Conservation (phyloP, 179 eudicot species). For the Beta macrorhiza region DNA sequence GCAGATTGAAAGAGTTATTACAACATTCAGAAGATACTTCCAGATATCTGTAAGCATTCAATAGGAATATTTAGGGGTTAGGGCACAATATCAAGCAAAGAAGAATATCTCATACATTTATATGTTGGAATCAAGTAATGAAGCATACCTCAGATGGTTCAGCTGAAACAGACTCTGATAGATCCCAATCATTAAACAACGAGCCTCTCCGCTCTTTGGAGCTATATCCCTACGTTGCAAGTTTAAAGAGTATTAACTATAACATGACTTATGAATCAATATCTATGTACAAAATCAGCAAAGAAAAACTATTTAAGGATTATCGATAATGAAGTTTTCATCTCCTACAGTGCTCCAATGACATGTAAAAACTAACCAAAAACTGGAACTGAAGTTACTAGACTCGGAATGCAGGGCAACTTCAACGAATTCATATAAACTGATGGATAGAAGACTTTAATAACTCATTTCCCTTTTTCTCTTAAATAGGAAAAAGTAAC, state of each 20-base stretch:
- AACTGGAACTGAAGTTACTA: background rate
- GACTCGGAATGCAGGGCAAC: background rate
- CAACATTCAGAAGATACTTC: background rate
- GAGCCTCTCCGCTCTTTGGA: constrained; percentile 76
- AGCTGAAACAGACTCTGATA: constrained; percentile 75
- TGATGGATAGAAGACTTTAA: background rate
- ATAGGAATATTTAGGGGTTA: background rate
- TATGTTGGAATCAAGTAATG: background rate
- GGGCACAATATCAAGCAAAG: background rate
- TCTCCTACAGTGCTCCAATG: background rate
- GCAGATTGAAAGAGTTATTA: background rate
- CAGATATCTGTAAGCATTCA: background rate
- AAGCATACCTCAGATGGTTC: constrained; percentile 65
- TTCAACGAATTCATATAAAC: background rate
- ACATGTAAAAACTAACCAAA: background rate
- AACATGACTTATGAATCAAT: background rate
- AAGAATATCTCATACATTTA: constrained; percentile 1
- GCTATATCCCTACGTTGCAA: constrained; percentile 69
- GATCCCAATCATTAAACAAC: constrained; percentile 90
- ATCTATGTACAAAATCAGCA: background rate
- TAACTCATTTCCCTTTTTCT: background rate
- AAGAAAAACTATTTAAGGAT: background rate
- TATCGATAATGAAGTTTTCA: background rate
- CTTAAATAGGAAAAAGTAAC: background rate
- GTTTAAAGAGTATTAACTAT: background rate